Percentiles rank a stretch among this genome's conserved stretches.
Conservation (phyloP, 2,329 filamentous ascomycete genomes). For the Hymenoscyphus fraxineus region DNA sequence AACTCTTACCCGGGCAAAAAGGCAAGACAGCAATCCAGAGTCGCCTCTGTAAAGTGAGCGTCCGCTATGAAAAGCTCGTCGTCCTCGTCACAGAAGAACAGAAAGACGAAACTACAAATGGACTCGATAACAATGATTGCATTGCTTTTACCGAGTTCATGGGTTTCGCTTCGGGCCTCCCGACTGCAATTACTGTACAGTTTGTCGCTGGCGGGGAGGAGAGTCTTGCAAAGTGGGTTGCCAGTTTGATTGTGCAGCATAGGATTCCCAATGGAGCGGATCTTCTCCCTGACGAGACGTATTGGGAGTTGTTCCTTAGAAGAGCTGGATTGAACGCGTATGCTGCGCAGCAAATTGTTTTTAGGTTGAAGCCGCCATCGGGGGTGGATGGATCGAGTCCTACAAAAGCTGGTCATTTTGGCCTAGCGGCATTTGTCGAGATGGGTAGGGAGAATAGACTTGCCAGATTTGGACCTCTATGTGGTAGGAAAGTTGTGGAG, state of each 20-base stretch:
- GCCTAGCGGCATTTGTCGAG: conserved; percentile 52
- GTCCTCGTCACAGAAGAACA: conserved; percentile 62
- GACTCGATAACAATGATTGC: conserved; percentile 27
- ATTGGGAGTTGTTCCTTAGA: conserved; percentile 66
- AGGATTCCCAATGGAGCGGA: conserved; percentile 13
- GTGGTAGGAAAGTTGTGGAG: conserved; percentile 51
- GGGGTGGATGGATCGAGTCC: conserved; percentile 15
- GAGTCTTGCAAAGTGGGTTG: conserved; percentile 52
- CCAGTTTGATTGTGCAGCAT: conserved; percentile 46
- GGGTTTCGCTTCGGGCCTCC: conserved; percentile 35
- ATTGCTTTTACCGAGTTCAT: conserved; percentile 31
- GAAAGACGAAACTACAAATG: conserved; percentile 39
- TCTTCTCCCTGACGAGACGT: conserved; percentile 55
- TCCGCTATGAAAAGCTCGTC: conserved; percentile 63
- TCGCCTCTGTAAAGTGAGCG: conserved; percentile 49
- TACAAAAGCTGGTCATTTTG: conserved; percentile 35
- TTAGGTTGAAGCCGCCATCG: conserved; percentile 40
- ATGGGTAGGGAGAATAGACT: conserved; percentile 52
- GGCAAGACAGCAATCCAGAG: conserved; percentile 48
- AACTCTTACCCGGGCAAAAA: conserved; percentile 60
- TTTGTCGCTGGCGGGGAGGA: conserved; percentile 49
- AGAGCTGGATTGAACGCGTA: conserved; percentile 65
- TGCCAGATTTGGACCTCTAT: conserved; percentile 45
- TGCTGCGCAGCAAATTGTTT: conserved; percentile 63
- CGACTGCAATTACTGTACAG: conserved; percentile 39